Base-by-base conservation (phyloP, 176 grass and related monocot species). In the Triticum dicoccoides region DNA sequence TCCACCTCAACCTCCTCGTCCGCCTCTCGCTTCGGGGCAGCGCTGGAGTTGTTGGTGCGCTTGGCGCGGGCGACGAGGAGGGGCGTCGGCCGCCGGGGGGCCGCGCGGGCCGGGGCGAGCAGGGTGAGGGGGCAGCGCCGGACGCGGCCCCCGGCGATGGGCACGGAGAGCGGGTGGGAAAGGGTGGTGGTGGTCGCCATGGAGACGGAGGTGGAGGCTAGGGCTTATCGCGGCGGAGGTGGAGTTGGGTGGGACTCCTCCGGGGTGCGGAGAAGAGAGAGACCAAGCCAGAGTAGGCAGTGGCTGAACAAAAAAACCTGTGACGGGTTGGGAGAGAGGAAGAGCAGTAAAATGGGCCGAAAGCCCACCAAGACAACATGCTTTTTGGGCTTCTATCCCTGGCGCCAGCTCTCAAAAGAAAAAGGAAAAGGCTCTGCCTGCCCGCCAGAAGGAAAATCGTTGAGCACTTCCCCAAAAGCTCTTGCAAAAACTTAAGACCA, bases 1-100 rank as follows among this genome's bases (percentile, higher is more conserved):
- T 99, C 94, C 7, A 96, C 92, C 85, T 96, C 97, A 44, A 88
- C 90, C 87, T 88, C 94, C 45, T 91, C 85, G 18, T 91, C 91
- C 45, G 45, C 18, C 23, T 82, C 83, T 64, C 81, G 42, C 73
- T 87, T 82, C 21, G 66, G 84, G 8, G 38, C 23, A 5, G 77
- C 72, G 78, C 77, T 91, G 14, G 86, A 23, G 59, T 77, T 88
- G 12, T 37, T 79, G 42, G 90, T 1, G 71, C 90, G 86, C 82
- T 83, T 91, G 61, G 90, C 89, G 71, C 80, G 80, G 29, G 86
- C 84, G 80, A 90, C 61, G 62, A 91, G 52, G 66, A 90, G 74
- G 32, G 73, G 81, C 76, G 20, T 12, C 80, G 81, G n/a, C 21
- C 81, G 89, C 37, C 85, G 81, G 23, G 61, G 69, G 21, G 65